phyloP scores from a whole-genome alignment of 345 rosid species.

The Turritis glabra region DNA sequence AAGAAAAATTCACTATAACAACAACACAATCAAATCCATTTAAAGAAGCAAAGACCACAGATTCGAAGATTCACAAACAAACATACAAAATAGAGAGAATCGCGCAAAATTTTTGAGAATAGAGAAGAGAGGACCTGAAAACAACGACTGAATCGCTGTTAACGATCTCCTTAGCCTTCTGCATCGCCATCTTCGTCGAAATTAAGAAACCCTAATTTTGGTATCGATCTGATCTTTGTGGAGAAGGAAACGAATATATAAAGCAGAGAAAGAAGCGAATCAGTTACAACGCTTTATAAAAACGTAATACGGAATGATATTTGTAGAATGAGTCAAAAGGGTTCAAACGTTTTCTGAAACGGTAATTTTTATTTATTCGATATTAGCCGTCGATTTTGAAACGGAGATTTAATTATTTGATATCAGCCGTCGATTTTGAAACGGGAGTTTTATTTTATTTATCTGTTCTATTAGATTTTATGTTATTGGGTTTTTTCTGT shows the following conservation, averaged over 20 bases:
- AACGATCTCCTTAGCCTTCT: slow-evolving; percentile 63
- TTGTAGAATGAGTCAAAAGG: not conserved
- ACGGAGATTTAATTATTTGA: not conserved
- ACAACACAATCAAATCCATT: not conserved
- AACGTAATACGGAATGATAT: not conserved
- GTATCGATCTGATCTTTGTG: slow-evolving; percentile 5
- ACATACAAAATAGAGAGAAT: not conserved
- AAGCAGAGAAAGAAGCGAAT: no score
- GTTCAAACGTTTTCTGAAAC: no score
- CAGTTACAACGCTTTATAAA: not conserved
- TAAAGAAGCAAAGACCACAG: not conserved
- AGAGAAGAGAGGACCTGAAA: slow-evolving; percentile 49
- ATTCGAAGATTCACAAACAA: not conserved
- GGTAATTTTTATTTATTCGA: not conserved
- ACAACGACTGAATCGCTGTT: slow-evolving; percentile 64
- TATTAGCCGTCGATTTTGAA: slow-evolving; percentile 16
- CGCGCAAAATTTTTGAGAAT: not conserved
- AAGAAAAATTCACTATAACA: not conserved
- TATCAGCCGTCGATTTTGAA: not conserved
- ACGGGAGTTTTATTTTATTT: not conserved
- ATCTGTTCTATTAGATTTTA: no score
- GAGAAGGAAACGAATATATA: not conserved
- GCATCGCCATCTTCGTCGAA: slow-evolving; percentile 48
- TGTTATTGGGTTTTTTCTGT: not conserved
- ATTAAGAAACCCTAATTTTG: slow-evolving; percentile 15